Evolutionary conservation across 352 stramenopile genomes (phyloP).

Genomic region (Phytophthora aleatoria): DNA sequence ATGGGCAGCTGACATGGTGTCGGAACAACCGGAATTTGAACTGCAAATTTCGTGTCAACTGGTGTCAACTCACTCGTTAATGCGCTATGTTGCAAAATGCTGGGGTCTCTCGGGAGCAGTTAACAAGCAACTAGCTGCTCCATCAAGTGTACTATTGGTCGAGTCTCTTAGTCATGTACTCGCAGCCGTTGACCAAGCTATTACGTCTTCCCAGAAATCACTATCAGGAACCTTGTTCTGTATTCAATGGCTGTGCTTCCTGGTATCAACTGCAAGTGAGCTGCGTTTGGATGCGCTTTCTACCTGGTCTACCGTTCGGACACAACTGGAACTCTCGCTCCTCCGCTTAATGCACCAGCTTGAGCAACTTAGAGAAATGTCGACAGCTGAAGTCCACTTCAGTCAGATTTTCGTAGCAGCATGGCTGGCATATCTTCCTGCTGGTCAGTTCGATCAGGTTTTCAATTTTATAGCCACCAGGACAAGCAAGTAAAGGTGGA

Average conservation of each 20-base stretch:
- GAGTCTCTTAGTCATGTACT: conserved; percentile 36
- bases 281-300: conserved; percentile 17
- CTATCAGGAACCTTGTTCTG: conserved; percentile 33
- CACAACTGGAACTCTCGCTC: conserved; percentile 38
- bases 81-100: conserved; percentile 41
- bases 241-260: conserved; percentile 43
- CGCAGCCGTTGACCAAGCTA: conserved; percentile 24
- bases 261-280: conserved; percentile 17
- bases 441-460: conserved; percentile 28
- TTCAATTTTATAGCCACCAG: conserved; percentile 32
- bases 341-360: conserved; percentile 43
- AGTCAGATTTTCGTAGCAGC: conserved; percentile 38
- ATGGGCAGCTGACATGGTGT: conserved; percentile 11
- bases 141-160: conserved; percentile 18
- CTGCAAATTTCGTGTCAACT: conserved; percentile 16
- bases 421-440: conserved; percentile 42
- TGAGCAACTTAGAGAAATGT: conserved; percentile 10
- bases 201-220: conserved; percentile 29
- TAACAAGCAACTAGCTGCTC: conserved; percentile 1
- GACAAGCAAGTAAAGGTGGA: conserved; percentile 12
- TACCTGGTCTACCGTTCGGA: conserved; percentile 14
- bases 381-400: conserved; percentile 16
- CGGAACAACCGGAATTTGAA: conserved; percentile 4
- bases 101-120: conserved; percentile 29
- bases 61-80: conserved; percentile 20